Evolutionary conservation across 305 asterid genomes (phyloP).

Genomic region (Plantago lanceolata): DNA sequence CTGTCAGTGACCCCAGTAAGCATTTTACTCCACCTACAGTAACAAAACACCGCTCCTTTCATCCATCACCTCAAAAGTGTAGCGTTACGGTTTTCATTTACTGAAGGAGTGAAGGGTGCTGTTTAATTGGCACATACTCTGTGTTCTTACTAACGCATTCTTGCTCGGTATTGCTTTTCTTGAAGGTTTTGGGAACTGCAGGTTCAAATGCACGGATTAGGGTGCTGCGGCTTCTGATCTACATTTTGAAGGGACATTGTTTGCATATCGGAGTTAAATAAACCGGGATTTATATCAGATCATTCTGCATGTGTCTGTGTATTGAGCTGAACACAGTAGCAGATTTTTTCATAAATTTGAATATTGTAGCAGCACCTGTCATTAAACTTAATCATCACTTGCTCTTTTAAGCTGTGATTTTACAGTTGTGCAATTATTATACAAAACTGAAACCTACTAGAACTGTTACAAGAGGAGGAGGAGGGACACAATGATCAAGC

Average conservation of each 20-base stretch:
- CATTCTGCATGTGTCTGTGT: too few relatives aligned
- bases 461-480: too few relatives aligned
- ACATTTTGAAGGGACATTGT: neutral
- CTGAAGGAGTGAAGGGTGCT: neutral
- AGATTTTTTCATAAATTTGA: too few relatives aligned
- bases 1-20: conserved; percentile 43
- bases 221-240: neutral
- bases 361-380: too few relatives aligned
- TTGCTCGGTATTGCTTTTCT: neutral
- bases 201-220: neutral
- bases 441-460: too few relatives aligned
- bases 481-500: too few relatives aligned
- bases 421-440: too few relatives aligned
- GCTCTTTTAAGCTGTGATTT: too few relatives aligned
- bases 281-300: neutral
- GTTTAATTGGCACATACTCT: neutral
- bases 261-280: neutral
- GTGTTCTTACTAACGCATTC: neutral
- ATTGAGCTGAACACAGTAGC: too few relatives aligned
- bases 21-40: neutral
- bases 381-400: too few relatives aligned
- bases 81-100: neutral
- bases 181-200: conserved; percentile 21
- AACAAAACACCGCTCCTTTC: neutral
- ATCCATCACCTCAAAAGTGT: too few relatives aligned